A percentile compares a stretch with the other conserved stretches of the same genome.
Conservation (phyloP, 495 filamentous ascomycete genomes). For the Tetracladium marchalianum region DNA sequence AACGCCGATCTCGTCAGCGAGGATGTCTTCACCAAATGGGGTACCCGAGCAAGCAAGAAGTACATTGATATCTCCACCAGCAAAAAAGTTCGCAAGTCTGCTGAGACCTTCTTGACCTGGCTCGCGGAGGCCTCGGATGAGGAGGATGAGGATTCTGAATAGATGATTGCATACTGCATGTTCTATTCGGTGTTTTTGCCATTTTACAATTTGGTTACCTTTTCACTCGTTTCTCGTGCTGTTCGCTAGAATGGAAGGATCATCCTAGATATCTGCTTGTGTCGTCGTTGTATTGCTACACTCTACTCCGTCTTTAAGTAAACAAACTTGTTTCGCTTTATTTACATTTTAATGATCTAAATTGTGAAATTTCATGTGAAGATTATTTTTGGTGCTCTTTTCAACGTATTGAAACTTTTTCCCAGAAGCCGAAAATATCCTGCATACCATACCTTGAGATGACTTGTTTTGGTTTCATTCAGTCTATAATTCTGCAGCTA, state of each 20-base stretch:
- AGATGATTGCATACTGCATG: conserved; percentile 6
- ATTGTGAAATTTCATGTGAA: too few species aligned
- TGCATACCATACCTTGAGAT: too few species aligned
- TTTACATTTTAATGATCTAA: too few species aligned
- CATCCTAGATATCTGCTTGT: not conserved
- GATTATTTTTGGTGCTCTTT: too few species aligned
- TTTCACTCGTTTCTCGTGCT: not conserved
- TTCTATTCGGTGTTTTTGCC: not conserved
- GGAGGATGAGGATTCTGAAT: conserved; percentile 56
- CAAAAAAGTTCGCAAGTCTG: conserved; percentile 92
- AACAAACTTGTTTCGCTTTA: too few species aligned
- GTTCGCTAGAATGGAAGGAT: not conserved
- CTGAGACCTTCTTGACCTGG: conserved; percentile 90
- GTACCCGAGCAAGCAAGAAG: conserved; percentile 90
- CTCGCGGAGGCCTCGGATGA: conserved; percentile 85
- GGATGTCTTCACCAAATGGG: conserved; percentile 84
- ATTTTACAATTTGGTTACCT: not conserved
- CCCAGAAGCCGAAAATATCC: too few species aligned
- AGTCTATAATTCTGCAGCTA: too few species aligned
- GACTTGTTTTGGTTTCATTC: too few species aligned
- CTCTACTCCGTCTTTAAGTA: too few species aligned
- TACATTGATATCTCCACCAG: conserved; percentile 84
- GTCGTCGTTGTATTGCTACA: too few species aligned
- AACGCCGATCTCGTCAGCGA: conserved; percentile 79
- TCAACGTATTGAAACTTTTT: too few species aligned